These are phyloP conservation scores for Mucor racemosus DNA, from an alignment of 371 early-diverging fungal genomes.

Conservation along the genomic window DNA sequence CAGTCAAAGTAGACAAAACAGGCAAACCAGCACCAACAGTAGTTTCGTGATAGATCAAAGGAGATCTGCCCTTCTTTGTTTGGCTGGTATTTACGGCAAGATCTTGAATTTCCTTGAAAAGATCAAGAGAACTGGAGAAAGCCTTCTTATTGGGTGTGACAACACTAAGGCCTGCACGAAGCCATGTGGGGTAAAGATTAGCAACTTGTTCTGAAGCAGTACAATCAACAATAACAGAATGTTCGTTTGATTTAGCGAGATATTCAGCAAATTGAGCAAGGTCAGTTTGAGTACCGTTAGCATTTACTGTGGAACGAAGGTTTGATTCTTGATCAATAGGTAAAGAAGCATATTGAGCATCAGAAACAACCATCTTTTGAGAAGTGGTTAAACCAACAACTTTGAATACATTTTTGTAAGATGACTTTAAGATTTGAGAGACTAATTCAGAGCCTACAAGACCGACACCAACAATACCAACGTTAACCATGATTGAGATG, in stretches of 20 bases:
- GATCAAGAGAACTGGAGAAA: conserved; percentile 74
- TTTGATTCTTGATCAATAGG: conserved; percentile 14
- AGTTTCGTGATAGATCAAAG: conserved; percentile 86
- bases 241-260: conserved; percentile 51
- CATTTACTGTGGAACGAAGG: conserved; percentile 27
- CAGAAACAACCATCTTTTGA: conserved; percentile 63
- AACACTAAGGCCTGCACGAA: conserved; percentile 79
- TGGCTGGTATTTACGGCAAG: conserved; percentile 37
- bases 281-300: conserved; percentile 41
- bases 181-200: conserved; percentile 80
- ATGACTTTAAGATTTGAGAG: conserved; percentile 62
- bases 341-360: conserved; percentile 37
- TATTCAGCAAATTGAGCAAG: conserved; percentile 60
- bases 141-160: conserved; percentile 99
- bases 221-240: conserved; percentile 87
- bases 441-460: conserved; percentile 91
- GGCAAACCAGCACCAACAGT: conserved; percentile 99
- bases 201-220: conserved; percentile 86
- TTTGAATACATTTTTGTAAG: conserved; percentile 37
- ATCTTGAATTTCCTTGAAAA: conserved; percentile 76
- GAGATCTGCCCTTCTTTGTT: conserved; percentile 30
- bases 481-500: conserved; percentile 57
- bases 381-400: conserved; percentile 73
- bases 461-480: conserved; percentile 93
- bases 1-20: conserved; percentile 87